These are phyloP conservation scores for Ceratobasidium theobromae DNA, from an alignment of 1,284 basidiomycete species.

Conservation along the genomic window DNA sequence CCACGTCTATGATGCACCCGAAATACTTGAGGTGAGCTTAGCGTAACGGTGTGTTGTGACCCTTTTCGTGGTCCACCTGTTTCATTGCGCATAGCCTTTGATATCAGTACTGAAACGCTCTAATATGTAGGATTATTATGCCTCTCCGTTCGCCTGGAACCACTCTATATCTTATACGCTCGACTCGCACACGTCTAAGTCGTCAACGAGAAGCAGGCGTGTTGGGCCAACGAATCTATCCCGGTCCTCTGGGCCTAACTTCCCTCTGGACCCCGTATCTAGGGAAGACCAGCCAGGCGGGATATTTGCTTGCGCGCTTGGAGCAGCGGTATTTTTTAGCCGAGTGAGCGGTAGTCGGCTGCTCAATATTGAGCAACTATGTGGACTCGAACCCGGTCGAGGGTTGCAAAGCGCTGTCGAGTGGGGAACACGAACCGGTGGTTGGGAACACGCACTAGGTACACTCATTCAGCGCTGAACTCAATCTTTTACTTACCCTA, in stretches of 20 bases:
- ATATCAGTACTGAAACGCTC: background rate
- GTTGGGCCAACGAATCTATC: background rate
- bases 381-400: background rate
- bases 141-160: conserved; percentile 27
- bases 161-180: no score
- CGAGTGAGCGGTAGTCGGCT: conserved; percentile 20
- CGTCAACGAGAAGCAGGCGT: no score
- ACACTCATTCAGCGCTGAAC: background rate
- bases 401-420: conserved; percentile 25
- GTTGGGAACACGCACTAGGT: conserved; percentile 25
- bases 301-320: conserved; percentile 21
- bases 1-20: conserved; percentile 29
- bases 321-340: conserved; percentile 22
- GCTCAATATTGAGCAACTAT: conserved; percentile 13
- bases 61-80: background rate
- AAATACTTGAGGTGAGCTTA: conserved; percentile 17
- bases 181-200: no score
- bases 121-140: conserved; percentile 16
- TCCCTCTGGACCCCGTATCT: background rate
- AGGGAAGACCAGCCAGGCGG: background rate
- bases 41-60: background rate
- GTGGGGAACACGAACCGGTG: conserved; percentile 16
- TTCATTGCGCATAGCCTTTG: background rate
- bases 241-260: background rate
- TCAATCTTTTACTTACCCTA: background rate